A percentile compares a stretch with the other conserved stretches of the same genome.
phyloP scores from a whole-genome alignment of 352 stramenopile species.

The Ophiocytium majus region DNA sequence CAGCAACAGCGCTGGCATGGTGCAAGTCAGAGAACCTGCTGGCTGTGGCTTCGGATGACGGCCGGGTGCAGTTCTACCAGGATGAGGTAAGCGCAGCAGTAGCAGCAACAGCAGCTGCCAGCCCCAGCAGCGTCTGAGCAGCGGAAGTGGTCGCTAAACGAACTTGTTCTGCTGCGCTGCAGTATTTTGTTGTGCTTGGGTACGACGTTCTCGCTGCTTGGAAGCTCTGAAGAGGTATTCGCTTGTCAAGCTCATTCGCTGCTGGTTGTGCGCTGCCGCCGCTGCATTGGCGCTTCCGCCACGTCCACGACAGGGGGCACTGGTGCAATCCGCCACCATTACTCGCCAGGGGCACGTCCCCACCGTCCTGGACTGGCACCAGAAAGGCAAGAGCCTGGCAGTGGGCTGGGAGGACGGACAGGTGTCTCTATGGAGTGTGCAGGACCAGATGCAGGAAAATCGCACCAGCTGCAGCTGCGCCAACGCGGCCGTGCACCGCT shows the following conservation, averaged over 20 bases:
- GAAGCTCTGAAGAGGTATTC: too few species aligned
- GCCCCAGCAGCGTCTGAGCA: too few species aligned
- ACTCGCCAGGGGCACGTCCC: constrained; percentile 69
- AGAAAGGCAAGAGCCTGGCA: constrained; percentile 60
- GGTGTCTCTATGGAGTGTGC: constrained; percentile 53
- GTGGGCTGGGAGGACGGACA: constrained; percentile 60
- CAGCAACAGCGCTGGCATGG: constrained; percentile 66
- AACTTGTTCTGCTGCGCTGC: too few species aligned
- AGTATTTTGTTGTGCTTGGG: too few species aligned
- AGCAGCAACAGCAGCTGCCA: too few species aligned
- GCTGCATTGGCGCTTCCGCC: constrained; percentile 16
- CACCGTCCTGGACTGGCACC: constrained; percentile 78
- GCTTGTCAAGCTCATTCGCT: background rate
- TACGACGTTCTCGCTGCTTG: too few species aligned
- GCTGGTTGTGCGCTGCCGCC: background rate
- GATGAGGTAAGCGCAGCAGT: constrained; percentile 76
- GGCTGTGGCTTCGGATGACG: constrained; percentile 73
- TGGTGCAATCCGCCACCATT: constrained; percentile 14
- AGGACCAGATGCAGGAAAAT: constrained; percentile 42
- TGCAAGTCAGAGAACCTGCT: constrained; percentile 74
- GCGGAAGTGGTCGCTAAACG: too few species aligned
- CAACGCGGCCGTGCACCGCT: constrained; percentile 71
- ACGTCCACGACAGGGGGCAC: constrained; percentile 37
- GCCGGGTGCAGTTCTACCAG: constrained; percentile 79
- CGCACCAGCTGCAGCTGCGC: constrained; percentile 58